Conservation (phyloP, 2,329 filamentous ascomycete species). For the Alternaria incomplexa region DNA sequence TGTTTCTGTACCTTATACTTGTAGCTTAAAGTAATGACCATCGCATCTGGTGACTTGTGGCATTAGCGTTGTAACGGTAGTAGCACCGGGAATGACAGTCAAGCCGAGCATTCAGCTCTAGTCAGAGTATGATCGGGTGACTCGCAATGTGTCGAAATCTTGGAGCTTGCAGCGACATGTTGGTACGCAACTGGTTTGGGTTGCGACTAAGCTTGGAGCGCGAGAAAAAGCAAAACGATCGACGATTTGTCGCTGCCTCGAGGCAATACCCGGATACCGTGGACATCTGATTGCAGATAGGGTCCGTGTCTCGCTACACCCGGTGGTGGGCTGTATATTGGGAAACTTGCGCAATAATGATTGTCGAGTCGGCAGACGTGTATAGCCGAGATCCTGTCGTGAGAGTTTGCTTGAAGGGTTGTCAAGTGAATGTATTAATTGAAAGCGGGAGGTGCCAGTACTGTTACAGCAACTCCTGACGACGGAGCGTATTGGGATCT, state of each 20-base stretch:
- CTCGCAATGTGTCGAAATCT: background rate
- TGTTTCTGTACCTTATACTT: background rate
- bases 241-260: background rate
- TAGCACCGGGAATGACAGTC: background rate
- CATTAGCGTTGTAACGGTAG: background rate
- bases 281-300: background rate
- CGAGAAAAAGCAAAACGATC: background rate
- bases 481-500: background rate
- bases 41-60: background rate
- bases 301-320: background rate
- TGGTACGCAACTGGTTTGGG: background rate
- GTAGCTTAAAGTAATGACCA: background rate
- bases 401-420: background rate
- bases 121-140: background rate
- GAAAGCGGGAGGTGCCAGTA: background rate
- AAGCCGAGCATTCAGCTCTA: background rate
- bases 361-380: background rate
- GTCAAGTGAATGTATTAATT: background rate
- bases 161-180: background rate
- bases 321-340: background rate
- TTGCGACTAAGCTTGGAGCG: background rate
- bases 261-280: background rate
- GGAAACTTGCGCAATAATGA: background rate
- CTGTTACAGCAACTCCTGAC: background rate
- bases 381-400: background rate